A percentile compares a stretch with the other conserved stretches of the same genome.
Evolutionary conservation across 805 yeast genomes (phyloP).

Genomic region (Kazachstania taianensis): DNA sequence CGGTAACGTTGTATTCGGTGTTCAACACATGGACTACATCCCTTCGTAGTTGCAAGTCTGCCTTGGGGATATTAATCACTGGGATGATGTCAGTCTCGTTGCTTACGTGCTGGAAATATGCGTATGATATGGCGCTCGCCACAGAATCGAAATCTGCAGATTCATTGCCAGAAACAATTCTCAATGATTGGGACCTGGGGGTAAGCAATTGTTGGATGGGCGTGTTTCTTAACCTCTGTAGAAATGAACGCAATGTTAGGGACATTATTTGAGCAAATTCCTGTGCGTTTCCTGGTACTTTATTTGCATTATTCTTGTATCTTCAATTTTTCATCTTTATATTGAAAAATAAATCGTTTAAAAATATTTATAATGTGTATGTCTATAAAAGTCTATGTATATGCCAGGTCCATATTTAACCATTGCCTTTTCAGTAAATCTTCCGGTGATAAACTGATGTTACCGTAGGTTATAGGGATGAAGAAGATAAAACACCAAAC

Average conservation of each 20-base stretch:
- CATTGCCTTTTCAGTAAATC: slow-evolving; percentile 68
- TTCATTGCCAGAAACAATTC: slow-evolving; percentile 53
- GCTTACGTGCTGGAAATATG: slow-evolving; percentile 38
- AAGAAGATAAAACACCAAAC: slow-evolving; percentile 57
- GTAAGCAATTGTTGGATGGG: not conserved
- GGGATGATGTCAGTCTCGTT: slow-evolving; percentile 43
- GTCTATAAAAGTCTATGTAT: slow-evolving; percentile 31
- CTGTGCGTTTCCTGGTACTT: not conserved
- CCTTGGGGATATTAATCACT: slow-evolving; percentile 56
- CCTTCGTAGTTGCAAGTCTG: slow-evolving; percentile 57
- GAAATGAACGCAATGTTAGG: slow-evolving; percentile 5
- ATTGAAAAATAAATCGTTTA: not conserved
- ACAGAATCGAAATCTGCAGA: slow-evolving; percentile 87
- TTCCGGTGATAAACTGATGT: slow-evolving; percentile 45
- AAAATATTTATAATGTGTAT: not conserved
- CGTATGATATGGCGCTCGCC: slow-evolving; percentile 60
- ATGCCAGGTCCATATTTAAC: slow-evolving; percentile 73
- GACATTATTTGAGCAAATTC: not conserved
- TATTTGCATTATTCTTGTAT: not conserved
- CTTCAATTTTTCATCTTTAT: not conserved
- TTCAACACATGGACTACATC: slow-evolving; percentile 57
- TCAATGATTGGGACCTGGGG: slow-evolving; percentile 1
- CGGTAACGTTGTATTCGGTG: slow-evolving; percentile 31
- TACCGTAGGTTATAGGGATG: slow-evolving; percentile 81
- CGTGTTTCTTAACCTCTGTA: slow-evolving; percentile 1